These are phyloP conservation scores for Rhinocladiella mackenziei DNA, from an alignment of 2,329 filamentous ascomycete genomes.

Conservation along the genomic window DNA sequence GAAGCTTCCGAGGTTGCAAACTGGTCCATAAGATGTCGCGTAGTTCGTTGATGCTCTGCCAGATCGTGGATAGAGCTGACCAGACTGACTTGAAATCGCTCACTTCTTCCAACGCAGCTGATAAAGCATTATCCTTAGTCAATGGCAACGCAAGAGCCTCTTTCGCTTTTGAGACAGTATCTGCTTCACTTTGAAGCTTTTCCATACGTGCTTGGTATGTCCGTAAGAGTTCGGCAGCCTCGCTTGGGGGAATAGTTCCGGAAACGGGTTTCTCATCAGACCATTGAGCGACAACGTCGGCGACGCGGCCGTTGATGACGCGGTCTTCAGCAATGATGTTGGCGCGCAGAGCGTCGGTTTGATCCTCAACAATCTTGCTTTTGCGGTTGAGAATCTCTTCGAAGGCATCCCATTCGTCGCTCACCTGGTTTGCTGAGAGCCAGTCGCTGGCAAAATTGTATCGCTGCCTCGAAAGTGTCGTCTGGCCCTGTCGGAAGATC, in stretches of 20 bases:
- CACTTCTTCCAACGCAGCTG: conserved; percentile 87
- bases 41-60: conserved; percentile 91
- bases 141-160: conserved; percentile 88
- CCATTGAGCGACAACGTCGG: conserved; percentile 81
- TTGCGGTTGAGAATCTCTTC: conserved; percentile 90
- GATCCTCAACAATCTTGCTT: conserved; percentile 91
- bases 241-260: conserved; percentile 83
- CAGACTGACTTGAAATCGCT: conserved; percentile 99
- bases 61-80: conserved; percentile 92
- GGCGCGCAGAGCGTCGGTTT: conserved; percentile 87
- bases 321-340: conserved; percentile 95
- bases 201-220: conserved; percentile 82
- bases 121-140: conserved; percentile 72
- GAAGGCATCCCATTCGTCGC: conserved; percentile 89
- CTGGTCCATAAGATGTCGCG: conserved; percentile 91
- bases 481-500: conserved; percentile 91
- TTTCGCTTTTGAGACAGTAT: conserved; percentile 94
- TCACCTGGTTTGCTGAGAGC: conserved; percentile 93
- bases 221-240: conserved; percentile 76
- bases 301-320: conserved; percentile 81
- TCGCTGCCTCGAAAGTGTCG: conserved; percentile 81
- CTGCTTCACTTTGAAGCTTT: conserved; percentile 77
- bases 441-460: conserved; percentile 93
- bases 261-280: conserved; percentile 96
- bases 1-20: conserved; percentile 88